Conservation (phyloP, 306 rosid species). For the Cicer bijugum region DNA sequence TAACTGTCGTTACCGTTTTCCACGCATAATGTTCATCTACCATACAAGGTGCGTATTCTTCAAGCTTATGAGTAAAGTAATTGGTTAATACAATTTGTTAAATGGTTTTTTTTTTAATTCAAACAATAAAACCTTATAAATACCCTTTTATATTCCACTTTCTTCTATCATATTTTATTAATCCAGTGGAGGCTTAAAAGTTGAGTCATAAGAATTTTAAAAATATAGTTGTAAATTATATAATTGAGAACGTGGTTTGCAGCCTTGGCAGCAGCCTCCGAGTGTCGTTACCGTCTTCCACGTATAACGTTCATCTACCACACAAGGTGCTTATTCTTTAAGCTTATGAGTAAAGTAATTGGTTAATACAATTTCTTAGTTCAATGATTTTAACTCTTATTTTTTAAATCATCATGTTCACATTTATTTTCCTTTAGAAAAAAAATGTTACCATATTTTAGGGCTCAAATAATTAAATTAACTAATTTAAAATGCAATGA, state of each 20-base stretch:
- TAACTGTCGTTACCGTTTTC: no score
- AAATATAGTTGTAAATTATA: no score
- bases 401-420: neutral
- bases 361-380: neutral
- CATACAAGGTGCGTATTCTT: neutral
- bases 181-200: no score
- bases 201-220: no score
- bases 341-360: neutral
- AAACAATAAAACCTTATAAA: no score
- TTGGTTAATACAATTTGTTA: neutral
- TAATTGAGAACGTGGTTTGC: neutral
- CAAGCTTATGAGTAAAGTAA: neutral
- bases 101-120: no score
- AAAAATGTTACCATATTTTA: neutral
- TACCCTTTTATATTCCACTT: no score
- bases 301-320: neutral
- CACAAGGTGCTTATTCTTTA: neutral
- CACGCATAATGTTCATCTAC: neutral
- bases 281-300: neutral
- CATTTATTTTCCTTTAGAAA: neutral
- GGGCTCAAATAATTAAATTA: neutral
- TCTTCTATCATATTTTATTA: no score
- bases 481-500: neutral
- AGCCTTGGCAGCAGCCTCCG: neutral
- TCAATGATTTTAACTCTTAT: neutral